Evolutionary conservation across 352 stramenopile species (phyloP).

Genomic region (Globisporangium paddicum): DNA sequence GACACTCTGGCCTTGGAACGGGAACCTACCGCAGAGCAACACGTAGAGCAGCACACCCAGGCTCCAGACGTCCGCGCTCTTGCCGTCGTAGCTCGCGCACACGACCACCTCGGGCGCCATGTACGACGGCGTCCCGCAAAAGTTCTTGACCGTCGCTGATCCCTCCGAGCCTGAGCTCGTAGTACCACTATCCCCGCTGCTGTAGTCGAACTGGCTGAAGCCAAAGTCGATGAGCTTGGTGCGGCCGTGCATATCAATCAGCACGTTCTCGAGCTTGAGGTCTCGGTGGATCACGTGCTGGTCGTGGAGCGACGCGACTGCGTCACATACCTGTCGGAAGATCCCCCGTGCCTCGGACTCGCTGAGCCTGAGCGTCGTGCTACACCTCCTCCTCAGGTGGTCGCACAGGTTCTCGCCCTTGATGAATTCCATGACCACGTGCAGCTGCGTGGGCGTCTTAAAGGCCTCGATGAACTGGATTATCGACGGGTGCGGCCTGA

Average conservation of each 20-base stretch:
- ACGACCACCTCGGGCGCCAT: conserved; percentile 74
- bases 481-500: conserved; percentile 35
- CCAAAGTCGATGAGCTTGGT: conserved; percentile 65
- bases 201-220: conserved; percentile 56
- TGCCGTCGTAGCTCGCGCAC: conserved; percentile 51
- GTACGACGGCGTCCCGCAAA: conserved; percentile 73
- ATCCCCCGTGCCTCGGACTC: conserved; percentile 32
- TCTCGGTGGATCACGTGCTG: conserved; percentile 66
- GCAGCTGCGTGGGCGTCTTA: conserved; percentile 47
- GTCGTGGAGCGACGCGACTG: conserved; percentile 36
- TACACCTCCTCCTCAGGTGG: conserved; percentile 22
- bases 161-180: conserved; percentile 18
- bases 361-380: conserved; percentile 21
- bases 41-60: conserved; percentile 56
- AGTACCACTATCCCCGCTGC: conserved; percentile 9
- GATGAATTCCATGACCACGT: conserved; percentile 53
- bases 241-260: conserved; percentile 34
- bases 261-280: conserved; percentile 75
- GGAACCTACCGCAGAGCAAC: conserved; percentile 38
- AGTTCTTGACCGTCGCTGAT: conserved; percentile 46
- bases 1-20: conserved; percentile 84
- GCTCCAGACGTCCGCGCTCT: conserved; percentile 42
- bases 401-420: conserved; percentile 39
- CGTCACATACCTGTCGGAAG: conserved; percentile 36
- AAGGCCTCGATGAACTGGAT: conserved; percentile 57